phyloP scores from a whole-genome alignment of 805 yeast species.

The Cyberlindnera bimundalis region DNA sequence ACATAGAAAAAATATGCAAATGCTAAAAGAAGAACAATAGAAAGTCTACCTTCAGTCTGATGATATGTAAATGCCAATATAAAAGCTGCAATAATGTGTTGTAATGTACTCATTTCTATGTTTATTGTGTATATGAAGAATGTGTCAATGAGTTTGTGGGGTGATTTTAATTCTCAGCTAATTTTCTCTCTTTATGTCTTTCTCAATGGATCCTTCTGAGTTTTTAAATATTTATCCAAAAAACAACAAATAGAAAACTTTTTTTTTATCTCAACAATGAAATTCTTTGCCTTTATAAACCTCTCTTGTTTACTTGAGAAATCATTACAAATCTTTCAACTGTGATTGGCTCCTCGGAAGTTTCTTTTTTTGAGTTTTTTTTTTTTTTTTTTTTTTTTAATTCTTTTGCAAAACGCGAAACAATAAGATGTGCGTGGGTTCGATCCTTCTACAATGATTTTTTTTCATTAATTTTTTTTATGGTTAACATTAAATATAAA shows the following conservation, averaged over 20 bases:
- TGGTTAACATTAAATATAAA: no score
- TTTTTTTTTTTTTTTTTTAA: not conserved
- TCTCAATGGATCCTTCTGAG: no score
- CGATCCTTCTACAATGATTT: not conserved
- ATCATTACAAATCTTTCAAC: slow-evolving; percentile 6
- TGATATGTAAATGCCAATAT: slow-evolving; percentile 15
- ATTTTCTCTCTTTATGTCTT: no score
- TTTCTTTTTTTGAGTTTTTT: slow-evolving; percentile 4
- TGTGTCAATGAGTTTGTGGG: not conserved
- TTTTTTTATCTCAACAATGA: no score
- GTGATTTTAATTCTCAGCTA: no score
- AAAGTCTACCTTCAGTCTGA: slow-evolving; percentile 36
- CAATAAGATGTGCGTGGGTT: not conserved
- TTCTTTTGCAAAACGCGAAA: not conserved
- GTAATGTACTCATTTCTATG: slow-evolving; percentile 3
- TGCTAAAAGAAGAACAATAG: slow-evolving; percentile 30
- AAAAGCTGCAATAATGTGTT: slow-evolving; percentile 7
- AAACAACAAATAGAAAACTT: no score
- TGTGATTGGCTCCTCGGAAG: slow-evolving; percentile 4
- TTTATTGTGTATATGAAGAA: not conserved
- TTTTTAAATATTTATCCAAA: no score
- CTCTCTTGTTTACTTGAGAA: not conserved
- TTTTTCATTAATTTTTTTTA: no score
- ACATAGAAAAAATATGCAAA: slow-evolving; percentile 27
- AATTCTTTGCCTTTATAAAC: no score